These are phyloP conservation scores for Claviceps sp. DNA, from an alignment of 2,329 filamentous ascomycete genomes.

Conservation along the genomic window DNA sequence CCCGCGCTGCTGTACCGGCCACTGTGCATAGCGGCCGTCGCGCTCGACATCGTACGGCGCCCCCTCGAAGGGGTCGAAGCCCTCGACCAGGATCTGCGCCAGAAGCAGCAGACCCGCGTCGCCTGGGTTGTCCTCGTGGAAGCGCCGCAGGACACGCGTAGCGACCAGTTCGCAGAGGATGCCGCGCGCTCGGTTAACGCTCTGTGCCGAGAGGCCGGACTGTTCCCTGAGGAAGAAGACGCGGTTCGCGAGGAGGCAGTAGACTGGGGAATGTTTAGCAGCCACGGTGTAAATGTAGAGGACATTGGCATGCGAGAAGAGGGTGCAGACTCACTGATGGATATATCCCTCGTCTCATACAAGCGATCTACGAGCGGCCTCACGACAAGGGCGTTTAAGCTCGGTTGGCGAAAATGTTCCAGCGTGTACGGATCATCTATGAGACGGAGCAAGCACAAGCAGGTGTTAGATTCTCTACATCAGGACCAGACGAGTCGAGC, in stretches of 20 bases:
- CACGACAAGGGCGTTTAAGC: conserved; percentile 53
- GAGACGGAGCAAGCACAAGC: no score
- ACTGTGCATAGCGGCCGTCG: conserved; percentile 28
- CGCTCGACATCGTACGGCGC: conserved; percentile 45
- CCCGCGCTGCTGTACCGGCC: conserved; percentile 24
- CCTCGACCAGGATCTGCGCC: conserved; percentile 55
- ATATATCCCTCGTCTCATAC: conserved; percentile 51
- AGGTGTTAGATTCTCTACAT: no score
- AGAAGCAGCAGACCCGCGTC: conserved; percentile 49
- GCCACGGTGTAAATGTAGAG: no score
- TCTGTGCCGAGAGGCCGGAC: conserved; percentile 51
- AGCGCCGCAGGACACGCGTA: conserved; percentile 50
- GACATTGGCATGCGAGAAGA: neutral
- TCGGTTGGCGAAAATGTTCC: conserved; percentile 52
- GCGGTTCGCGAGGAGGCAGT: conserved; percentile 58
- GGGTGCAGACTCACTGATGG: conserved; percentile 31
- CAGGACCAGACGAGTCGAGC: neutral
- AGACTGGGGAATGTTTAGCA: conserved; percentile 30
- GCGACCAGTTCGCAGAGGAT: conserved; percentile 57
- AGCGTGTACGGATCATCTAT: conserved; percentile 31
- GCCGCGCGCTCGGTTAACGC: conserved; percentile 54
- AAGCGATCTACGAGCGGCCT: conserved; percentile 56
- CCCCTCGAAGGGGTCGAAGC: conserved; percentile 60
- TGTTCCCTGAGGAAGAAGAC: conserved; percentile 58
- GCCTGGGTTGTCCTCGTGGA: conserved; percentile 54